phyloP scores from a whole-genome alignment of 2,329 filamentous ascomycete genomes.

The Sarocladium strictum region DNA sequence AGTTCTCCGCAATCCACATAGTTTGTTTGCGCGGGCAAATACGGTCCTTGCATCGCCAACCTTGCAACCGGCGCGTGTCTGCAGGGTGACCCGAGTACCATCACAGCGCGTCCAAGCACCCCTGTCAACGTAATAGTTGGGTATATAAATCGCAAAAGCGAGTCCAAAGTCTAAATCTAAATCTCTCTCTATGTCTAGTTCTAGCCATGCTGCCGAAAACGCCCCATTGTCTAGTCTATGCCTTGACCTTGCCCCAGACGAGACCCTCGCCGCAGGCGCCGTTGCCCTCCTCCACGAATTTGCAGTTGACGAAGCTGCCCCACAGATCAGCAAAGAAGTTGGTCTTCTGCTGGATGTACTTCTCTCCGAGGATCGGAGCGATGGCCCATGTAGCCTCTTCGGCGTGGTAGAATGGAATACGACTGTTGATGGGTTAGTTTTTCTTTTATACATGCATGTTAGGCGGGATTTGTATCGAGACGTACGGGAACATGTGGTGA shows the following conservation, averaged over 20 bases:
- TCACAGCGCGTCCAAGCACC: no score
- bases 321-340: constrained; percentile 14
- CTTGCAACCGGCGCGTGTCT: no score
- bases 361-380: constrained; percentile 83
- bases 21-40: no score
- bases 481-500: constrained; percentile 49
- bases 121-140: no score
- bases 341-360: constrained; percentile 58
- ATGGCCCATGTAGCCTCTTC: constrained; percentile 55
- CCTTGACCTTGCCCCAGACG: background rate
- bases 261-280: background rate
- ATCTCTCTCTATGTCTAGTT: background rate
- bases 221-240: background rate
- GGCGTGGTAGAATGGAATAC: constrained; percentile 39
- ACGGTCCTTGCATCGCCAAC: no score
- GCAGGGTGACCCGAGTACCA: no score
- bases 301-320: constrained; percentile 11
- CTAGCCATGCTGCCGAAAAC: no score
- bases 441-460: no score
- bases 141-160: no score
- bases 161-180: background rate
- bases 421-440: no score
- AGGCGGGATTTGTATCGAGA: no score
- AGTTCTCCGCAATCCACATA: no score
- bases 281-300: constrained; percentile 11